Conservation (phyloP, 2,329 filamentous ascomycete genomes). For the Aspergillus piperis region DNA sequence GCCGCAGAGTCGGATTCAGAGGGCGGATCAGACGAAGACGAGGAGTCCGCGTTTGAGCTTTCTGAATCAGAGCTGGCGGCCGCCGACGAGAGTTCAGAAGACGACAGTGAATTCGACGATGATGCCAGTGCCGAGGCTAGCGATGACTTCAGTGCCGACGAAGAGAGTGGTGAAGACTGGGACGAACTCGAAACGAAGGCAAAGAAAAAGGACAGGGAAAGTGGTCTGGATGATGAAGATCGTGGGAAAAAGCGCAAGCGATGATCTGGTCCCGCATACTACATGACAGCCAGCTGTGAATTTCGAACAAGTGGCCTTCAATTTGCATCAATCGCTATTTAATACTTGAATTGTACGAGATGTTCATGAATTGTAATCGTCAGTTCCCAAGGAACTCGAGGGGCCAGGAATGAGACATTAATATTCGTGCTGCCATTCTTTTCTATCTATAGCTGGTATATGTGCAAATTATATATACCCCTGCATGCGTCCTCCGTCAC, state of each 20-base stretch:
- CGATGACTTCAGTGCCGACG: slow-evolving; percentile 62
- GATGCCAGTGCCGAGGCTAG: slow-evolving; percentile 77
- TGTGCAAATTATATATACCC: slow-evolving; percentile 8
- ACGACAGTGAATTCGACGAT: slow-evolving; percentile 91
- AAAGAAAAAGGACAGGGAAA: slow-evolving; percentile 62
- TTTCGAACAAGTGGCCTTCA: not conserved
- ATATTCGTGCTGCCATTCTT: no score
- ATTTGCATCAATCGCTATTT: not conserved
- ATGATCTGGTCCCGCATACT: slow-evolving; percentile 33
- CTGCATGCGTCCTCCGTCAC: slow-evolving; percentile 15
- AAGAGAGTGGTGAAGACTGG: slow-evolving; percentile 87
- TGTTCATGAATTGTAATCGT: no score
- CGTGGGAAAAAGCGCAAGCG: slow-evolving; percentile 74
- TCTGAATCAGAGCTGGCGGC: slow-evolving; percentile 75
- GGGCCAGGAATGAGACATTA: no score
- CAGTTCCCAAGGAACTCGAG: no score
- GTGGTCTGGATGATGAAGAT: slow-evolving; percentile 56
- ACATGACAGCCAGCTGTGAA: not conserved
- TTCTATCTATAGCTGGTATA: not conserved
- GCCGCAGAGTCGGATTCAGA: slow-evolving; percentile 86
- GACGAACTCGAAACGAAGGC: slow-evolving; percentile 91
- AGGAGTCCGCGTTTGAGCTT: slow-evolving; percentile 91
- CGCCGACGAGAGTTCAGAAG: slow-evolving; percentile 77
- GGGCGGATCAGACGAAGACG: slow-evolving; percentile 72
- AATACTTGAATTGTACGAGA: not conserved